Evolutionary conservation across 176 grass and related monocot genomes (phyloP), one percentile per base, ranked within the genome.

Genomic region (Alloteropsis semialata): DNA sequence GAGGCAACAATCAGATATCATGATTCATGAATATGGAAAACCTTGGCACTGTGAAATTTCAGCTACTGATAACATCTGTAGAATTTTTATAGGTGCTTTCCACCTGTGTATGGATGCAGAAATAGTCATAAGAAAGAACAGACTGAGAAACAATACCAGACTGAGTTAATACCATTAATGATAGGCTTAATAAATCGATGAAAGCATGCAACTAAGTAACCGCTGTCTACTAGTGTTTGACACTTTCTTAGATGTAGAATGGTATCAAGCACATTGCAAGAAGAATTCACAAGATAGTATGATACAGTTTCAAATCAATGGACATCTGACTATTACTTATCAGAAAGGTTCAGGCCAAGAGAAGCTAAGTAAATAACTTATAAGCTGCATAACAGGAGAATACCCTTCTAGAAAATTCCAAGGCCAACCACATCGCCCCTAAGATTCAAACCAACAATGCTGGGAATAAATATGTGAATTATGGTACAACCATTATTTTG

Each of bases 331-430:
- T 36, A 75, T 24, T 66, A 73, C 75, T 76, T 42, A 81, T 55
- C 33, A 76, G 53, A 61, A 79, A 28, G 11, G 6, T 27, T 46
- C 10, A 62, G 51, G 21, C 6, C 28, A 75, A 37, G 53, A 76
- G 22, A 89, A 77, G 3, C 34, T 72, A 76, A 84, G 5, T 75
- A 22, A 76, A 50, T 39, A 76, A 9, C 48, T 22, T 72, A 71
- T 43, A 77, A 72, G 75, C 46, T 70, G 30, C 62, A 82, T 56
- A 65, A 49, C 12, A 59, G 38, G 9, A 88, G 29, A 15, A 74
- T 58, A 58, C 25, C 30, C 54, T 82, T 29, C 77, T 14, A 44
- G 49, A 69, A 65, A 72, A 84, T 17, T 14, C 17, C 29, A n/a
- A 79, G 39, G 39, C 30, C 46, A 79, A 57, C 10, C 45, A 51